Conservation (phyloP, 2,329 filamentous ascomycete species). For the Blastomyces gilchristii region DNA sequence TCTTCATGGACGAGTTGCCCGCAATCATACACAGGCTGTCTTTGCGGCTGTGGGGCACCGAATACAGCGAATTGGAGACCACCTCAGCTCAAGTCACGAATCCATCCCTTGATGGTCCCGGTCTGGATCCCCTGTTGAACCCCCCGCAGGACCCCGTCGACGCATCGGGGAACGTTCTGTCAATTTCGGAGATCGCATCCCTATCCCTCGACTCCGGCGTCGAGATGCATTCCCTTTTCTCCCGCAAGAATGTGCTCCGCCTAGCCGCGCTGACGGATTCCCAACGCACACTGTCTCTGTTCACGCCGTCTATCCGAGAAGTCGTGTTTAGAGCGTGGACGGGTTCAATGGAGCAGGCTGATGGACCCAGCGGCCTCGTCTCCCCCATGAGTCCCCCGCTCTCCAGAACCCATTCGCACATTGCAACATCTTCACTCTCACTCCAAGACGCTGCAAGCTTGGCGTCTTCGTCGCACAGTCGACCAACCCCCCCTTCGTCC, state of each 20-base stretch:
- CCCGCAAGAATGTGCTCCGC: conserved; percentile 82
- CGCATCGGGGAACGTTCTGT: conserved; percentile 64
- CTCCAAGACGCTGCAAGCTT: conserved; percentile 62
- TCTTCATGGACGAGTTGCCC: conserved; percentile 97
- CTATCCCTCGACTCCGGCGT: conserved; percentile 68
- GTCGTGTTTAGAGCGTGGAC: conserved; percentile 91
- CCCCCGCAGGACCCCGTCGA: conserved; percentile 76
- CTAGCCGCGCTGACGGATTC: conserved; percentile 76
- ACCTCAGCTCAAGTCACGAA: conserved; percentile 24
- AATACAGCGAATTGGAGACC: conserved; percentile 56
- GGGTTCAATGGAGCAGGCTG: conserved; percentile 60
- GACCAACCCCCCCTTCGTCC: conserved; percentile 34
- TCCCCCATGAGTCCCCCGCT: conserved; percentile 42
- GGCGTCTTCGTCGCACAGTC: conserved; percentile 53
- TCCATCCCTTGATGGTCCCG: conserved; percentile 47
- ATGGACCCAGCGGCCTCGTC: conserved; percentile 37
- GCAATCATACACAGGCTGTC: conserved; percentile 93
- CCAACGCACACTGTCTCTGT: conserved; percentile 79
- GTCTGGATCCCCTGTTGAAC: conserved; percentile 70
- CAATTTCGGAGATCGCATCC: conserved; percentile 63
- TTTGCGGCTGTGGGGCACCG: conserved; percentile 77
- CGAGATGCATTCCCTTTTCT: conserved; percentile 83
- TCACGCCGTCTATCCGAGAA: conserved; percentile 82
- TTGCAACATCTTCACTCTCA: conserved; percentile 55
- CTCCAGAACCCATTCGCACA: conserved; percentile 54